Conservation (phyloP, 2,329 filamentous ascomycete species). For the Fusarium subglutinans region DNA sequence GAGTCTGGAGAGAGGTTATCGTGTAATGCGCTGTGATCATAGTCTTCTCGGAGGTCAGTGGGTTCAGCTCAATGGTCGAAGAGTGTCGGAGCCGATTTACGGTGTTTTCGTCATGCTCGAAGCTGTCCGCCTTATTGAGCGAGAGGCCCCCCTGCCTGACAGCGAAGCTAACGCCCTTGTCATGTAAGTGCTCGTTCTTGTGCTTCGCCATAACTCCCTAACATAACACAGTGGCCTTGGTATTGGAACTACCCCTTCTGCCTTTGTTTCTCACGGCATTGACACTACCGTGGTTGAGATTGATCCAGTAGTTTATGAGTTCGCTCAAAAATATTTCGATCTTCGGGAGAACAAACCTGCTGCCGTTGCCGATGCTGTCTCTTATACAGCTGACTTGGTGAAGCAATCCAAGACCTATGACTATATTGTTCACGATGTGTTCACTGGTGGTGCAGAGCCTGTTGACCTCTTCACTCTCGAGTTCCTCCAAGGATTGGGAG, state of each 20-base stretch:
- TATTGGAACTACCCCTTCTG: slow-evolving; percentile 89
- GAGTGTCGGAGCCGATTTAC: slow-evolving; percentile 86
- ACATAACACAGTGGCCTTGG: slow-evolving; percentile 75
- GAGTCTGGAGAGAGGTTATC: slow-evolving; percentile 74
- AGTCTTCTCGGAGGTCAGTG: slow-evolving; percentile 94
- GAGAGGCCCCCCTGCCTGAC: slow-evolving; percentile 63
- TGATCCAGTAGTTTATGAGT: slow-evolving; percentile 87
- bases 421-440: slow-evolving; percentile 97
- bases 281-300: slow-evolving; percentile 95
- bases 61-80: slow-evolving; percentile 65
- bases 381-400: slow-evolving; percentile 65
- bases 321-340: slow-evolving; percentile 83
- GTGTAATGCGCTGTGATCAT: slow-evolving; percentile 91
- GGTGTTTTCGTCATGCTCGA: slow-evolving; percentile 97
- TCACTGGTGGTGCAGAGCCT: slow-evolving; percentile 94
- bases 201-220: slow-evolving; percentile 1
- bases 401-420: slow-evolving; percentile 69
- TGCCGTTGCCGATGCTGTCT: slow-evolving; percentile 83
- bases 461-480: slow-evolving; percentile 86
- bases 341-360: slow-evolving; percentile 80
- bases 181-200: slow-evolving; percentile 67
- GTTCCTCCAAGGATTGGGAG: slow-evolving; percentile 77
- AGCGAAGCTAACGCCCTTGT: slow-evolving; percentile 81
- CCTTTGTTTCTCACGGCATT: slow-evolving; percentile 86
- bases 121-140: slow-evolving; percentile 82